phyloP scores from a whole-genome alignment of 176 grass and related monocot species.

The Oryza longistaminata region DNA sequence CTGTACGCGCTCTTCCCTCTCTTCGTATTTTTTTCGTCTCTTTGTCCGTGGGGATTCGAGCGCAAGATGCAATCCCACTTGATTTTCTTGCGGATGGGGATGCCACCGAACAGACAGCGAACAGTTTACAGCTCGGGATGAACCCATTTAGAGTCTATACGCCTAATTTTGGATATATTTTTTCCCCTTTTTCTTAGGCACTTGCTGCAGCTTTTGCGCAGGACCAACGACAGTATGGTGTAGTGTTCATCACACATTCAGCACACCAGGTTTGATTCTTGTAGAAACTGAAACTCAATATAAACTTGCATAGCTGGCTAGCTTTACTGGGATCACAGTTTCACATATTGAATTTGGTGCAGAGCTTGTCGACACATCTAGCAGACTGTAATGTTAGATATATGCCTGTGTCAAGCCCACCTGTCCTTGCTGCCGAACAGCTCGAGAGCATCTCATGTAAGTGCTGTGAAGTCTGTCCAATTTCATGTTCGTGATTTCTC shows the following conservation, averaged over 20 bases:
- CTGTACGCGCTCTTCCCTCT: slow-evolving; percentile 39
- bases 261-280: slow-evolving; percentile 62
- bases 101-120: no score
- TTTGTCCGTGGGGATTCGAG: not conserved
- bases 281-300: not conserved
- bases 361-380: slow-evolving; percentile 64
- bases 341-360: slow-evolving; percentile 19
- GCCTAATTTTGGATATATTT: not conserved
- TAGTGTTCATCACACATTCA: slow-evolving; percentile 78
- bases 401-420: slow-evolving; percentile 63
- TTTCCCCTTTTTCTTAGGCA: slow-evolving; percentile 31
- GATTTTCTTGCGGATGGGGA: not conserved
- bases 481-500: not conserved
- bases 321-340: not conserved
- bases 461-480: not conserved
- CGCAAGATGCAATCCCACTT: slow-evolving; percentile 7
- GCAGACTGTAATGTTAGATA: slow-evolving; percentile 60
- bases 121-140: not conserved
- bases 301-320: not conserved
- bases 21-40: not conserved
- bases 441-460: slow-evolving; percentile 58
- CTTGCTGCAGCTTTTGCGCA: slow-evolving; percentile 71
- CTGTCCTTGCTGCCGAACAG: slow-evolving; percentile 58
- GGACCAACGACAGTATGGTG: slow-evolving; percentile 59
- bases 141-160: not conserved